Evolutionary conservation across 1,139 yeast genomes (phyloP), one percentile per base, ranked within the genome.

Genomic region (Hyphopichia wangnamkhiaoensis): DNA sequence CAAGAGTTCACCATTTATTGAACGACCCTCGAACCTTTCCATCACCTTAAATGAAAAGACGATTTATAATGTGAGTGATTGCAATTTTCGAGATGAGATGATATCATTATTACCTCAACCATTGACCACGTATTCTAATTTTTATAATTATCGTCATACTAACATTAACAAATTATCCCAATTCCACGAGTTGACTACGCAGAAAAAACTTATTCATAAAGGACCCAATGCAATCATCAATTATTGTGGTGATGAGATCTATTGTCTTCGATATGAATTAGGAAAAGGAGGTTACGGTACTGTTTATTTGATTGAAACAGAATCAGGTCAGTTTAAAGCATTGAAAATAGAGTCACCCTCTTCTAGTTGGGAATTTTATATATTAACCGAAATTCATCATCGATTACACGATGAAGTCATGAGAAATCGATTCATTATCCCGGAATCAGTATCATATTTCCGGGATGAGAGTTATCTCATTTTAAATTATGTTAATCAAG

Each of bases 241-340:
- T 42, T 71, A 62, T 36, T 68, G 71, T 42, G 80, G 79, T 1
- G 71, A 71, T 35, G 80, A 76, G 39, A 65, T 77, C 5, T 80
- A 70, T 53, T 77, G 82, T 45, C 65, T 88, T 41, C 70, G 80
- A 29, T 71, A 73, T 37, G 79, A 82, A 45, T 63, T 91, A 10
- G 96, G 96, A 0, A 76, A 75, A 51, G 95, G 96, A 7, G 95
- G 94, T 0, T 84, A 72, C 61, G 95, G 94, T 0, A 73, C 80
- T 1, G 96, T 89, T 0, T 89, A 82, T 54, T 65, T 89, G 19
- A 84, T 87, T 0, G 94, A 86, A 57, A 73, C 81, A 9, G 80
- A 79, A 39, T 60, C 69, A 14, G 90, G 89, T 0, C 55, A 63
- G 4, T 54, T 78, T 26, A 74, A 72, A 38, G 96, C 96, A 0